Base-by-base conservation (phyloP, 2,329 filamentous ascomycete species). In the Stromatinia cepivora region DNA sequence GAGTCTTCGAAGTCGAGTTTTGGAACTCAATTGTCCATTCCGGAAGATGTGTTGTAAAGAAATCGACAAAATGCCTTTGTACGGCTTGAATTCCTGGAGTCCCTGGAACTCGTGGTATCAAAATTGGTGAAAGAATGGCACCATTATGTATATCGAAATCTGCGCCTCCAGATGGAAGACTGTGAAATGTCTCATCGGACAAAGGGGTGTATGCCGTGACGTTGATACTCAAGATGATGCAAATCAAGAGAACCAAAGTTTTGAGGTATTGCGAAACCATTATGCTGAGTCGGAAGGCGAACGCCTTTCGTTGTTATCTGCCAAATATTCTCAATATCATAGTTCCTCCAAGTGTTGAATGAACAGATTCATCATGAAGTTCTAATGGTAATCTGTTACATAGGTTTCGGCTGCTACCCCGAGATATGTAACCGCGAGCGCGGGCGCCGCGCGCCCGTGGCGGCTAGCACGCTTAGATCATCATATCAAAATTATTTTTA, bases 1-100 rank as follows among this genome's bases (percentile, higher is more conserved):
- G 94, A 0, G 94, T 98, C 73, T 85, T 91, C 39, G 89, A 87
- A 0, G 92, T 94, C n/a, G 92, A 93, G 80, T 98, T 98, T 78
- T 99, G 94, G 81, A 92, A 92, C 61, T 89, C 85, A 56, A 97
- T 79, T 7, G 82, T 85, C 95, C 95, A 99, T 48, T 86, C 82
- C 0, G 94, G 93, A 31, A 98, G 86, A 25, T 88, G 83, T 8
- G 82, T 83, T 63, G 81, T 81, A 81, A 98, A 97, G 85, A 95
- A 98, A 78, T 90, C 82, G 76, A 90, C 86, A 77, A 99, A 93
- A 81, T 98, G 94, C 56, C 87, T 84, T 74, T 95, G 90, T 4
- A 92, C 92, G 66, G 85, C 85, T 22, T 81, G 79, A 20, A 90
- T 92, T 39, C 93, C 93, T 1, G 89, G 84, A 0, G 93, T 97